These are phyloP conservation scores for Kurtzmaniella quercitrusa DNA, from an alignment of 1,139 yeast genomes.

Conservation along the genomic window DNA sequence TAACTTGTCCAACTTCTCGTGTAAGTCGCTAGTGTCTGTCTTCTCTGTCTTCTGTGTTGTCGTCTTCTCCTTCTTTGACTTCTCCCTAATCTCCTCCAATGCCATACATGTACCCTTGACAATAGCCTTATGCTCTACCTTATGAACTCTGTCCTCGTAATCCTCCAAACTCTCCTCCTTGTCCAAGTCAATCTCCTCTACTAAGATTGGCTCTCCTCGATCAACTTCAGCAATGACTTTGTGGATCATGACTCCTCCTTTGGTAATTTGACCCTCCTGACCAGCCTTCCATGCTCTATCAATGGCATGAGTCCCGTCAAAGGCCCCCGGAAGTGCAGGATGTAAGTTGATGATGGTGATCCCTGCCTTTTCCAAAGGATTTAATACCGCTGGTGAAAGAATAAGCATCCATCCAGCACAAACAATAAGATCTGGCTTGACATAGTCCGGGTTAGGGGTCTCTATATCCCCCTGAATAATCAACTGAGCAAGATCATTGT, in stretches of 20 bases:
- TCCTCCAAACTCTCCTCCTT: slow-evolving; percentile 73
- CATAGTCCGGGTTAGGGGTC: slow-evolving; percentile 18
- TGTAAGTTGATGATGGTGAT: slow-evolving; percentile 87
- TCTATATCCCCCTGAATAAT: slow-evolving; percentile 47
- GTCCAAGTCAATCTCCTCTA: slow-evolving; percentile 66
- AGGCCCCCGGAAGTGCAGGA: slow-evolving; percentile 96
- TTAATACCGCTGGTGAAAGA: slow-evolving; percentile 69
- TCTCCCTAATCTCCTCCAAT: slow-evolving; percentile 31
- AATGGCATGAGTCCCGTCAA: slow-evolving; percentile 95
- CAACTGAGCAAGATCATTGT: slow-evolving; percentile 68
- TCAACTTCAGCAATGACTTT: slow-evolving; percentile 93
- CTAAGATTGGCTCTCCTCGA: slow-evolving; percentile 83
- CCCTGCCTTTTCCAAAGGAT: slow-evolving; percentile 55
- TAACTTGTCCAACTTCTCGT: background rate
- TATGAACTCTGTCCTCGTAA: slow-evolving; percentile 83
- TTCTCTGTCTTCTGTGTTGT: background rate
- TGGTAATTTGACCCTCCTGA: slow-evolving; percentile 65
- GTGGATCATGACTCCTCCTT: slow-evolving; percentile 97
- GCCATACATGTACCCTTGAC: slow-evolving; percentile 82
- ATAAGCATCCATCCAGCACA: slow-evolving; percentile 99
- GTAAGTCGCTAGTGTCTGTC: background rate
- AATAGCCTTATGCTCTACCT: slow-evolving; percentile 80
- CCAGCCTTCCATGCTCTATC: slow-evolving; percentile 96
- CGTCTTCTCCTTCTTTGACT: background rate
- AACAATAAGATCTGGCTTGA: slow-evolving; percentile 75